Evolutionary conservation across 768 basidiomycete genomes (phyloP).

Genomic region (Antrodiella citrinella): DNA sequence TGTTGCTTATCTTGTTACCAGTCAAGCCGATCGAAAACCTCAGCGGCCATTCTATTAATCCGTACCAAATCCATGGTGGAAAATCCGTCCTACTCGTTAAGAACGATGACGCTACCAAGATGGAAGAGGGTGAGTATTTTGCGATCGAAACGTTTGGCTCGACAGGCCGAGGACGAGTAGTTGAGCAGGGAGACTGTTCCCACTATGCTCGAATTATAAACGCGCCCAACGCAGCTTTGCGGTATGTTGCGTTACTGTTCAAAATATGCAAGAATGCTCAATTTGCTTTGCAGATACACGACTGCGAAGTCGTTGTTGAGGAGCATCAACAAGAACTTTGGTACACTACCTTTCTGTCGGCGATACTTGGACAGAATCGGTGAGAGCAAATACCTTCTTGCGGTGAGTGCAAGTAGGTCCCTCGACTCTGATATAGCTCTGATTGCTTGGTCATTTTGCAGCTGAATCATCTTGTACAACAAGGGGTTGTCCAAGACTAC

Average conservation of each 20-base stretch:
- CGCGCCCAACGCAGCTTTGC: not conserved
- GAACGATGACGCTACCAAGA: slow-evolving; percentile 85
- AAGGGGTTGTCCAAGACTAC: slow-evolving; percentile 87
- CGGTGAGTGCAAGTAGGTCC: slow-evolving; percentile 48
- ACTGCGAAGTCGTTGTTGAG: slow-evolving; percentile 82
- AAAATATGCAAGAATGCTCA: not conserved
- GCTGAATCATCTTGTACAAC: slow-evolving; percentile 84
- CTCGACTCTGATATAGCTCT: not conserved
- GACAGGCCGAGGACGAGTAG: slow-evolving; percentile 85
- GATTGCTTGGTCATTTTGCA: slow-evolving; percentile 22
- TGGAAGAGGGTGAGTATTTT: slow-evolving; percentile 99
- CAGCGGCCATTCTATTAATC: slow-evolving; percentile 89
- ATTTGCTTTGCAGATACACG: slow-evolving; percentile 45
- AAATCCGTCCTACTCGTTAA: slow-evolving; percentile 90
- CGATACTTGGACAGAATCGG: slow-evolving; percentile 90
- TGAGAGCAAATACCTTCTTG: slow-evolving; percentile 88
- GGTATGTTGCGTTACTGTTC: not conserved
- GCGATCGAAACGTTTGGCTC: slow-evolving; percentile 99
- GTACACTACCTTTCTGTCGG: slow-evolving; percentile 91
- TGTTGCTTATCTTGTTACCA: slow-evolving; percentile 24
- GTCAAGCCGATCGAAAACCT: slow-evolving; percentile 93
- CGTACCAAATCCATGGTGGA: slow-evolving; percentile 88
- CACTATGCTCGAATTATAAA: not conserved
- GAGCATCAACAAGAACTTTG: slow-evolving; percentile 87
- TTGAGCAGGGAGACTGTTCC: slow-evolving; percentile 46